Evolutionary conservation across 257 asterid genomes (phyloP).

Genomic region (Solanum virginianum): DNA sequence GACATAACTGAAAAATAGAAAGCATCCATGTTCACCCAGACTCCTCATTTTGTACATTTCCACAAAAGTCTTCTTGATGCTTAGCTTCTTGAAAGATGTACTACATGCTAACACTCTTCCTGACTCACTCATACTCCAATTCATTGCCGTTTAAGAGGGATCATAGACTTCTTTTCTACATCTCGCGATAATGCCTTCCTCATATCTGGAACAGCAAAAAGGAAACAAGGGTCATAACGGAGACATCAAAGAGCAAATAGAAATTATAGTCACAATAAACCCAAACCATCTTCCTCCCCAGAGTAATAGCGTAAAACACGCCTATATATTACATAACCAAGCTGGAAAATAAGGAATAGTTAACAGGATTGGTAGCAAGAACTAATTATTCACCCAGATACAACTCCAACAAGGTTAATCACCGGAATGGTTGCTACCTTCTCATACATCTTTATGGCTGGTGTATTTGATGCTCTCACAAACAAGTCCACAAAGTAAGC

Average conservation of each 20-base stretch:
- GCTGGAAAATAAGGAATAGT: slow-evolving; percentile 30
- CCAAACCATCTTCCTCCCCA: slow-evolving; percentile 95
- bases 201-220: slow-evolving; percentile 48
- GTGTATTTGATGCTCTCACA: slow-evolving; percentile 92
- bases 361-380: background rate
- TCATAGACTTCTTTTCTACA: slow-evolving; percentile 77
- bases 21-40: background rate
- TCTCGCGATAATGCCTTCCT: slow-evolving; percentile 93
- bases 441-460: slow-evolving; percentile 99
- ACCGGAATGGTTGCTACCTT: slow-evolving; percentile 37
- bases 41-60: background rate
- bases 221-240: background rate
- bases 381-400: background rate
- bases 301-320: slow-evolving; percentile 91
- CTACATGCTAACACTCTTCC: background rate
- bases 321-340: slow-evolving; percentile 77
- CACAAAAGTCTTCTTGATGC: background rate
- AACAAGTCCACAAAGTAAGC: slow-evolving; percentile 95
- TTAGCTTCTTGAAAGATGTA: background rate
- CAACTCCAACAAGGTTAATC: background rate
- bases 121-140: slow-evolving; percentile 70
- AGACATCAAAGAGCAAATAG: background rate
- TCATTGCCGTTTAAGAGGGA: slow-evolving; percentile 93
- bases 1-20: background rate
- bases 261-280: slow-evolving; percentile 14